These are phyloP conservation scores for Hydnum rufescens DNA, from an alignment of 768 basidiomycete genomes.

Conservation along the genomic window DNA sequence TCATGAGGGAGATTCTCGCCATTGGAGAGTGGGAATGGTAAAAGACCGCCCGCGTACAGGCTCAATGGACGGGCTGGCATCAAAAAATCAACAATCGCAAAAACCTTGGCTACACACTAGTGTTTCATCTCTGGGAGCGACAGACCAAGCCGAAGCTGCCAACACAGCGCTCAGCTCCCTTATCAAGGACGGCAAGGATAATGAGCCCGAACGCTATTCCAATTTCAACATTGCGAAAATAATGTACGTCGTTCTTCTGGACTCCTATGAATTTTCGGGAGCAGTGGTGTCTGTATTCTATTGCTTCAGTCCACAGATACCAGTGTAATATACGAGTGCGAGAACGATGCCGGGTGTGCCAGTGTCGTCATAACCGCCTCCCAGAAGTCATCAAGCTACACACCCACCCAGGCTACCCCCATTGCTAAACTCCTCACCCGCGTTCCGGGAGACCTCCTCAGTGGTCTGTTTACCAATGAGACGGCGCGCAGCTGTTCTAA, in stretches of 20 bases:
- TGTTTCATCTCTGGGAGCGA: too few relatives aligned
- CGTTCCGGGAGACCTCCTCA: neutral
- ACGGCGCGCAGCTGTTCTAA: neutral
- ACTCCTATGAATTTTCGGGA: neutral
- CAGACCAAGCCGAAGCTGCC: conserved; percentile 3
- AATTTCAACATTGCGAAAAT: conserved; percentile 9
- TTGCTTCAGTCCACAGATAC: conserved; percentile 6
- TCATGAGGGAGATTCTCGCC: too few relatives aligned
- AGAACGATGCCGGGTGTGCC: neutral
- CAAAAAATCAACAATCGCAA: too few relatives aligned
- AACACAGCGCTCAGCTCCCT: neutral
- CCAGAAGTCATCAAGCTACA: neutral
- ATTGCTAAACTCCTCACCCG: neutral
- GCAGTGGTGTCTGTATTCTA: neutral
- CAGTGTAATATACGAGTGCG: conserved; percentile 8
- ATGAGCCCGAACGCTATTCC: conserved; percentile 2
- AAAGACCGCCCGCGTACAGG: too few relatives aligned
- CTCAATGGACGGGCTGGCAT: too few relatives aligned
- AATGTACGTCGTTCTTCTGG: conserved; percentile 2
- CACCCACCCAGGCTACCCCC: neutral
- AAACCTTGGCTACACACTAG: too few relatives aligned
- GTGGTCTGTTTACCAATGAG: neutral
- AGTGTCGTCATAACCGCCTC: neutral
- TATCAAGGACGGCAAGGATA: neutral
- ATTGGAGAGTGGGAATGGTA: too few relatives aligned